Percentiles rank a stretch among this genome's conserved stretches.
phyloP scores from a whole-genome alignment of 2,329 filamentous ascomycete genomes.

The Ascomycota sp. region DNA sequence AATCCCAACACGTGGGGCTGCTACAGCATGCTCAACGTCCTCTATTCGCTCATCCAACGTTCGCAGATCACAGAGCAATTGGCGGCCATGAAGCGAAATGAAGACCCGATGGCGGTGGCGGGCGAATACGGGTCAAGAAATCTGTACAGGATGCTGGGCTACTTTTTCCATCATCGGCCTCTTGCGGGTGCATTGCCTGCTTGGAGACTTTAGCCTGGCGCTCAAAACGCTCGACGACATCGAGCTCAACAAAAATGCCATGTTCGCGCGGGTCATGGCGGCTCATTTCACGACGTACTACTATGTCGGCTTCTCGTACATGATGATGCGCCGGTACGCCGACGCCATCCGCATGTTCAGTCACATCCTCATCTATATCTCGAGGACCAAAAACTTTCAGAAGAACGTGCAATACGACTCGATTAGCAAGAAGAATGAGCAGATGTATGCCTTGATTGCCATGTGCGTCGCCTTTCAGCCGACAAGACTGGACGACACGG shows the following conservation, averaged over 20 bases:
- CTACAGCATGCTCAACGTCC: constrained; percentile 97
- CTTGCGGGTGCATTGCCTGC: constrained; percentile 82
- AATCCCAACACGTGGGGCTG: constrained; percentile 99
- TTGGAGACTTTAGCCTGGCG: constrained; percentile 94
- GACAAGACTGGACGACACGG: constrained; percentile 92
- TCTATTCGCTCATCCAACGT: constrained; percentile 96
- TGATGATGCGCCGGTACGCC: constrained; percentile 99
- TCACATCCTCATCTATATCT: constrained; percentile 98
- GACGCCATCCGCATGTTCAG: constrained; percentile 99
- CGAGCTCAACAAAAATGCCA: constrained; percentile 99
- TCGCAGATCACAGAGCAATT: constrained; percentile 98
- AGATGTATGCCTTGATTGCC: constrained; percentile 98
- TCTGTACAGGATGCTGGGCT: constrained; percentile 94
- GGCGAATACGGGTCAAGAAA: constrained; percentile 91
- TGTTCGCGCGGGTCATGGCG: constrained; percentile 98
- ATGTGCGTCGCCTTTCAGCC: constrained; percentile 98
- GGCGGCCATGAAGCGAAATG: constrained; percentile 79
- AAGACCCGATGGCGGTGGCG: constrained; percentile 71
- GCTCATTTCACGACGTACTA: constrained; percentile 99
- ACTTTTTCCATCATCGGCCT: constrained; percentile 98
- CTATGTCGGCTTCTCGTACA: constrained; percentile 99
- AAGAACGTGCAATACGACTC: constrained; percentile 97
- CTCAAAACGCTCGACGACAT: constrained; percentile 98
- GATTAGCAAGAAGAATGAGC: constrained; percentile 99
- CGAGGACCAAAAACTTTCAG: constrained; percentile 99